phyloP scores from a whole-genome alignment of 331 rosid genomes.

The Pyrus hybrid region DNA sequence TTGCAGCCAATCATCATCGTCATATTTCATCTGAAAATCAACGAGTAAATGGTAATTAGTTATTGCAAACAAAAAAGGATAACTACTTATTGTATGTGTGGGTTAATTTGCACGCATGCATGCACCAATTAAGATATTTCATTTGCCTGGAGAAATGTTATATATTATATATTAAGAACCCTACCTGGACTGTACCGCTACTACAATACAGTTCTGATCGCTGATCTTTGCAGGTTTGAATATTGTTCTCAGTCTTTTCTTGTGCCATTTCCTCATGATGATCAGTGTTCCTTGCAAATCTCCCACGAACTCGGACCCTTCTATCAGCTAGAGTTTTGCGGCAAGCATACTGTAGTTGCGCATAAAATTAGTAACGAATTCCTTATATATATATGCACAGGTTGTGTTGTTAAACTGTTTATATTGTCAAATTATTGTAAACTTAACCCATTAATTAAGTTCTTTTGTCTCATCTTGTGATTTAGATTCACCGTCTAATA shows the following conservation, averaged over 20 bases:
- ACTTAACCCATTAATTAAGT: background rate
- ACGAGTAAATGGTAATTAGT: background rate
- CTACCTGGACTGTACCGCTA: constrained; percentile 34
- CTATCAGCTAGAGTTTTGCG: constrained; percentile 93
- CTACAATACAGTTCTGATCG: constrained; percentile 19
- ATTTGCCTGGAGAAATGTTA: no score
- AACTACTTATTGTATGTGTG: background rate
- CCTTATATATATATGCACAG: no score
- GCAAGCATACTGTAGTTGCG: constrained; percentile 67
- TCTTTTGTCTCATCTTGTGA: background rate
- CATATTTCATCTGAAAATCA: constrained; percentile 54
- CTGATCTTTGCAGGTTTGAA: constrained; percentile 10
- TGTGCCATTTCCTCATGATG: constrained; percentile 17
- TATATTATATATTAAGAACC: background rate
- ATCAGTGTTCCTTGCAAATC: constrained; percentile 79
- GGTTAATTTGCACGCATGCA: background rate
- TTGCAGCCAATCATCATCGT: constrained; percentile 72
- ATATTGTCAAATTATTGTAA: background rate
- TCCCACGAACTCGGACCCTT: constrained; percentile 84
- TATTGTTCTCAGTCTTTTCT: constrained; percentile 15
- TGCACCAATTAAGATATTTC: no score
- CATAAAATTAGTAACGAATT: background rate
- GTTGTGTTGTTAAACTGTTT: no score
- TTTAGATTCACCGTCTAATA: background rate
- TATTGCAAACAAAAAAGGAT: no score